A percentile compares a stretch with the other conserved stretches of the same genome.
Evolutionary conservation across 805 yeast species (phyloP).

Genomic region (Teunomyces aglyptinius): DNA sequence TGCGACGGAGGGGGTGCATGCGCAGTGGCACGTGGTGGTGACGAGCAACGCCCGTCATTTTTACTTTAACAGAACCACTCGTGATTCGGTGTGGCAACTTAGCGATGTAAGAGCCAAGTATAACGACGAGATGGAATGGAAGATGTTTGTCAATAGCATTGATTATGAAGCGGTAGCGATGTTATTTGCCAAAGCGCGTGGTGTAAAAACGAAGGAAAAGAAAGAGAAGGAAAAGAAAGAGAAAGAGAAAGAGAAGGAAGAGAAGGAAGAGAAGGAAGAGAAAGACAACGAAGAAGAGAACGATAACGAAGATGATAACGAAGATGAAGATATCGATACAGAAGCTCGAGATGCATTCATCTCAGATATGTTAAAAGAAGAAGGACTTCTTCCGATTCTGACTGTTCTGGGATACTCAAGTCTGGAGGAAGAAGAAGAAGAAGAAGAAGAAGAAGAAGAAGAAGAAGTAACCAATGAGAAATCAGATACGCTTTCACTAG

Average conservation of each 20-base stretch:
- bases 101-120: slow-evolving; percentile 17
- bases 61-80: slow-evolving; percentile 23
- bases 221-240: neutral
- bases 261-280: neutral
- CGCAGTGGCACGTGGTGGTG: slow-evolving; percentile 29
- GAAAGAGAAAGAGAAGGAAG: neutral
- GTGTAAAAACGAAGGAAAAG: slow-evolving; percentile 7
- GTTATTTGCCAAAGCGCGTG: slow-evolving; percentile 22
- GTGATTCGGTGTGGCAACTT: slow-evolving; percentile 34
- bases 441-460: slow-evolving; percentile 6
- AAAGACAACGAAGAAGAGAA: slow-evolving; percentile 4
- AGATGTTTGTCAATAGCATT: slow-evolving; percentile 19
- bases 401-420: neutral
- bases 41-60: slow-evolving; percentile 28
- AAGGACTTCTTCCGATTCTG: slow-evolving; percentile 13
- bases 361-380: slow-evolving; percentile 17
- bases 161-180: slow-evolving; percentile 29
- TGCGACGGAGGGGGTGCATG: slow-evolving; percentile 1
- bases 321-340: slow-evolving; percentile 9
- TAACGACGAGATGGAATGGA: slow-evolving; percentile 9
- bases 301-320: slow-evolving; percentile 1
- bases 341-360: slow-evolving; percentile 13
- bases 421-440: slow-evolving; percentile 8
- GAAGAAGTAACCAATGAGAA: slow-evolving; percentile 5
- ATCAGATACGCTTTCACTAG: slow-evolving; percentile 3